Conservation (phyloP, 1,284 basidiomycete genomes). For the Tylopilus sp. region DNA sequence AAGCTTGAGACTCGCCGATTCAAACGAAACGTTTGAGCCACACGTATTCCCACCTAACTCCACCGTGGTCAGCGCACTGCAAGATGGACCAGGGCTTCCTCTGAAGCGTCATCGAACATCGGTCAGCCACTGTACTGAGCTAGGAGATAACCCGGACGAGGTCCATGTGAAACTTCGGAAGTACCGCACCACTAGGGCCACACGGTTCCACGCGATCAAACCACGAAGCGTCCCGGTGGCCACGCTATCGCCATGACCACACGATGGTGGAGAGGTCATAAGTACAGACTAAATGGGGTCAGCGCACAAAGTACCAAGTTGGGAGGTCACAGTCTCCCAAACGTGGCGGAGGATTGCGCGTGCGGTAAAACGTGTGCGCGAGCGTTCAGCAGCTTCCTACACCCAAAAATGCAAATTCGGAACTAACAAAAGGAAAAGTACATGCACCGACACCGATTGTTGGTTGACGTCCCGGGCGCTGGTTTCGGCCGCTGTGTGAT, state of each 20-base stretch:
- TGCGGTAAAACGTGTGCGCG: no score
- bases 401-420: not conserved
- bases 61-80: not conserved
- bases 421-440: not conserved
- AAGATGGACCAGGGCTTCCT: slow-evolving; percentile 1
- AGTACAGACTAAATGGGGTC: not conserved
- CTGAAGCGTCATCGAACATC: not conserved
- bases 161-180: slow-evolving; percentile 5
- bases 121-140: no score
- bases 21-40: not conserved
- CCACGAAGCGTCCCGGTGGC: not conserved
- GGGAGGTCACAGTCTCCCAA: not conserved
- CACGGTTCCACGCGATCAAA: not conserved
- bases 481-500: no score
- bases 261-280: not conserved
- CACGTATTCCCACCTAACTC: slow-evolving; percentile 2
- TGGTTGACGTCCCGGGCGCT: not conserved
- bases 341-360: not conserved
- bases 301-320: not conserved
- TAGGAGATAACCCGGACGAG: not conserved
- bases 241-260: slow-evolving; percentile 10
- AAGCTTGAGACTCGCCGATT: not conserved
- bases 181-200: not conserved
- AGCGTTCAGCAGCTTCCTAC: no score
- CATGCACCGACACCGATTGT: not conserved